These are phyloP conservation scores for Boletus edulis DNA, from an alignment of 768 basidiomycete genomes.

Conservation along the genomic window DNA sequence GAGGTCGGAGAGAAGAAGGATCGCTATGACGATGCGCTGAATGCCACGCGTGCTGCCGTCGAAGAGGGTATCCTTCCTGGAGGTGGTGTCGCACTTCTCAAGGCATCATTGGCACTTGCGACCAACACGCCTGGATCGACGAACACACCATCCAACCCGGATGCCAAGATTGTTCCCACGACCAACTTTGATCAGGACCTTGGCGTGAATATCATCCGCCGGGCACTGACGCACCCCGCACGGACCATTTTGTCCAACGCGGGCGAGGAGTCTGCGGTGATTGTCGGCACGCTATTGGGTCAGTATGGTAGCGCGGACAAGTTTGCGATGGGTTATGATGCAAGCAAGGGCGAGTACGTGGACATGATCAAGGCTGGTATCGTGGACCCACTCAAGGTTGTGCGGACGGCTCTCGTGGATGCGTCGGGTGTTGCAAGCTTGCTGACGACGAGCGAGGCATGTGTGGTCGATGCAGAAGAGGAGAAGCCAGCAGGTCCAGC, in stretches of 20 bases:
- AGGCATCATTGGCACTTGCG: conserved; percentile 70
- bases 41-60: conserved; percentile 95
- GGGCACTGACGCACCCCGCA: conserved; percentile 79
- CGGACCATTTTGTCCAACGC: conserved; percentile 92
- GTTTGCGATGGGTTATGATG: conserved; percentile 88
- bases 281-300: conserved; percentile 80
- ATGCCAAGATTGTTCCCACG: conserved; percentile 59
- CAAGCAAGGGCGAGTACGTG: conserved; percentile 86
- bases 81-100: conserved; percentile 90
- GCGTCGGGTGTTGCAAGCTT: conserved; percentile 92
- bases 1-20: conserved; percentile 99
- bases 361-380: conserved; percentile 96
- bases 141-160: conserved; percentile 47
- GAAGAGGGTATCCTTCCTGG: conserved; percentile 98
- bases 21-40: conserved; percentile 93
- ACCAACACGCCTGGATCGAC: conserved; percentile 49
- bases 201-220: conserved; percentile 91
- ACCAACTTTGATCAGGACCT: conserved; percentile 68
- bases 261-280: conserved; percentile 90
- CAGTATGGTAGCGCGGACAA: conserved; percentile 71
- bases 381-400: conserved; percentile 95
- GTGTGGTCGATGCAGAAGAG: conserved; percentile 90
- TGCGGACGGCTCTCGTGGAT: conserved; percentile 88
- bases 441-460: conserved; percentile 90
- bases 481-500: conserved; percentile 56